Percentiles rank a stretch among this genome's conserved stretches.
These are phyloP conservation scores for Camillea tinctor DNA, from an alignment of 2,329 filamentous ascomycete genomes.

Conservation along the genomic window DNA sequence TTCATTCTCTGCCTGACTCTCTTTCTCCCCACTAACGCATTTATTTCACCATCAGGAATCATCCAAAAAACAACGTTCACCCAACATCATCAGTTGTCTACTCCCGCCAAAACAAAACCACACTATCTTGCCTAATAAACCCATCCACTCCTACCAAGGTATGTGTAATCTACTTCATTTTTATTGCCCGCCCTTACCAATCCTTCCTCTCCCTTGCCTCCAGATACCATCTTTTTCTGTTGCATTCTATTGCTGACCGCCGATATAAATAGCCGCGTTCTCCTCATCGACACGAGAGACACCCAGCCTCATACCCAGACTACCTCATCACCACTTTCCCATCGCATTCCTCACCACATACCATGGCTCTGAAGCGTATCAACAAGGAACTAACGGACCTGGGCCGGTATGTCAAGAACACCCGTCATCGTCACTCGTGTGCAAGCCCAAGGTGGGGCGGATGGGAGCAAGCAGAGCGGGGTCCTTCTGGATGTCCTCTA, in stretches of 20 bases:
- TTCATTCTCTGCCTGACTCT: conserved; percentile 19
- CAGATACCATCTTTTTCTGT: conserved; percentile 22
- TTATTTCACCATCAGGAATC: conserved; percentile 1
- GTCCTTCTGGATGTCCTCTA: conserved; percentile 18
- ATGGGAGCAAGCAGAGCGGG: conserved; percentile 23
- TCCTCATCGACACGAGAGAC: conserved; percentile 20
- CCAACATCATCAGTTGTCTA: conserved; percentile 1
- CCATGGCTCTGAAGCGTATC: conserved; percentile 88
- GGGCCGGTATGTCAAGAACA: conserved; percentile 67
- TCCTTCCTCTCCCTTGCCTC: conserved; percentile 4
- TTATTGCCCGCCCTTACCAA: conserved; percentile 10
- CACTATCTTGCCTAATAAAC: neutral
- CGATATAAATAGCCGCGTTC: conserved; percentile 25
- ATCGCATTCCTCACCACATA: conserved; percentile 33
- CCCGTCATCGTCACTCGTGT: conserved; percentile 18
- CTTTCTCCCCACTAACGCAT: conserved; percentile 23
- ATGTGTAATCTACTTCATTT: conserved; percentile 4
- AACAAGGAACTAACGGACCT: conserved; percentile 92
- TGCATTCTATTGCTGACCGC: conserved; percentile 28
- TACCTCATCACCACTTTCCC: conserved; percentile 17
- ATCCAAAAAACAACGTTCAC: conserved; percentile 1
- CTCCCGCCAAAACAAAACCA: too few relatives aligned
- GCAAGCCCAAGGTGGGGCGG: conserved; percentile 29
- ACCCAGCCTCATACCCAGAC: conserved; percentile 13
- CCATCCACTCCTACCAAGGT: conserved; percentile 12